phyloP scores from a whole-genome alignment of 768 basidiomycete species.

The Lentinula raphanica region DNA sequence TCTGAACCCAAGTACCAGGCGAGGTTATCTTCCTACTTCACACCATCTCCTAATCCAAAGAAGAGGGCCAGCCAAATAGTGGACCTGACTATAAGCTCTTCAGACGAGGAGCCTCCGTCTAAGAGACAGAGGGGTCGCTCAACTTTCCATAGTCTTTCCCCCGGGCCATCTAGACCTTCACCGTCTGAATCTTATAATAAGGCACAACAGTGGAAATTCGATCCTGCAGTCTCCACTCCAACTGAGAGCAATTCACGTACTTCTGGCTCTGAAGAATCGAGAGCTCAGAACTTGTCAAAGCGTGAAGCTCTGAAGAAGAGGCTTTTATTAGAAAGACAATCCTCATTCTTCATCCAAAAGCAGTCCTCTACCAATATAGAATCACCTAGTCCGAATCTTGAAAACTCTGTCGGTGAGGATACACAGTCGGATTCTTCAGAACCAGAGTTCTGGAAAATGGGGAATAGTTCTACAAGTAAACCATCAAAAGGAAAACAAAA shows the following conservation, averaged over 20 bases:
- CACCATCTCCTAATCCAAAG: background rate
- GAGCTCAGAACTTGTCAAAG: conserved; percentile 4
- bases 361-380: conserved; percentile 18
- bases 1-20: background rate
- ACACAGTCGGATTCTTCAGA: conserved; percentile 33
- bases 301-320: conserved; percentile 44
- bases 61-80: conserved; percentile 7
- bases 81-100: conserved; percentile 12
- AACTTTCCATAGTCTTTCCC: background rate
- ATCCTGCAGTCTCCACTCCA: conserved; percentile 24
- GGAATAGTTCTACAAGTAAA: conserved; percentile 39
- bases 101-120: conserved; percentile 16
- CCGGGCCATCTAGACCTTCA: conserved; percentile 7
- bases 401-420: conserved; percentile 6
- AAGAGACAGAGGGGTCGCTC: conserved; percentile 22
- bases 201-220: conserved; percentile 43
- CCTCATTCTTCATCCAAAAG: conserved; percentile 9
- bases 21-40: conserved; percentile 5
- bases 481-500: conserved; percentile 8
- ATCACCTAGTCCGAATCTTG: conserved; percentile 11
- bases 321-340: conserved; percentile 42
- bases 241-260: background rate
- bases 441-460: conserved; percentile 40
- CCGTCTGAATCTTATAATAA: conserved; percentile 13
- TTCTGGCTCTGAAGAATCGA: background rate